Evolutionary conservation across 2,329 filamentous ascomycete species (phyloP).

Genomic region (Plectosphaerella cucumerina): DNA sequence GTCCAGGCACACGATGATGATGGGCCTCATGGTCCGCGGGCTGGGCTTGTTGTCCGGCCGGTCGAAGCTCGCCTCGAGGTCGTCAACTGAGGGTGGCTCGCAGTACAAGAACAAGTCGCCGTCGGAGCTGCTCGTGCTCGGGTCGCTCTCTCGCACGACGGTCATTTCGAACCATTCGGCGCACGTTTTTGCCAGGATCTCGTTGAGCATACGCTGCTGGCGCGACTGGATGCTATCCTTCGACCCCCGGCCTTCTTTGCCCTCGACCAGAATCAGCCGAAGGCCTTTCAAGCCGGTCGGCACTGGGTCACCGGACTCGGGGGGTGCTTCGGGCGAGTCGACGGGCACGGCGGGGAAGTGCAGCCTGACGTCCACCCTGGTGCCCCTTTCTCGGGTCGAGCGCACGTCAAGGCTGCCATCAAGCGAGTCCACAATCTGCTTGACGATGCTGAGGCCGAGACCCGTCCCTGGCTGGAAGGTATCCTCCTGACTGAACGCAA

Average conservation of each 20-base stretch:
- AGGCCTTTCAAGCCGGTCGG: slow-evolving; percentile 13
- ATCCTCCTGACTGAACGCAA: slow-evolving; percentile 61
- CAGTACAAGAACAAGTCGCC: slow-evolving; percentile 21
- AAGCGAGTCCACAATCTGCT: slow-evolving; percentile 54
- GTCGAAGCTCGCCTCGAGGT: slow-evolving; percentile 15
- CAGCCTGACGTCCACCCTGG: slow-evolving; percentile 46
- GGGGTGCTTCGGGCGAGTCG: slow-evolving; percentile 11
- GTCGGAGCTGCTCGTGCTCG: neutral
- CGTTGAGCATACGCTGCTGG: slow-evolving; percentile 16
- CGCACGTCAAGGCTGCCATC: slow-evolving; percentile 55
- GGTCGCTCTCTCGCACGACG: slow-evolving; percentile 13
- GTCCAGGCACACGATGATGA: slow-evolving; percentile 23
- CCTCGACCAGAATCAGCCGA: slow-evolving; percentile 15
- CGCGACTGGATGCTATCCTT: slow-evolving; percentile 8
- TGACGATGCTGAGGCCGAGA: slow-evolving; percentile 60
- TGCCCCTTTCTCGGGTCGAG: slow-evolving; percentile 49
- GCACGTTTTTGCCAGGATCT: slow-evolving; percentile 23
- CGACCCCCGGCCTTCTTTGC: neutral
- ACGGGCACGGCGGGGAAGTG: slow-evolving; percentile 24
- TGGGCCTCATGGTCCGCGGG: slow-evolving; percentile 12
- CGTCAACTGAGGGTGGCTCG: slow-evolving; percentile 18
- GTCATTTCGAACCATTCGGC: slow-evolving; percentile 29
- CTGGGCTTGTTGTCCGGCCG: slow-evolving; percentile 1
- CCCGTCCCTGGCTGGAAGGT: slow-evolving; percentile 56
- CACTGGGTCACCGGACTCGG: slow-evolving; percentile 7